Conservation (phyloP, 2,329 filamentous ascomycete species). For the Aspergillus fructus region DNA sequence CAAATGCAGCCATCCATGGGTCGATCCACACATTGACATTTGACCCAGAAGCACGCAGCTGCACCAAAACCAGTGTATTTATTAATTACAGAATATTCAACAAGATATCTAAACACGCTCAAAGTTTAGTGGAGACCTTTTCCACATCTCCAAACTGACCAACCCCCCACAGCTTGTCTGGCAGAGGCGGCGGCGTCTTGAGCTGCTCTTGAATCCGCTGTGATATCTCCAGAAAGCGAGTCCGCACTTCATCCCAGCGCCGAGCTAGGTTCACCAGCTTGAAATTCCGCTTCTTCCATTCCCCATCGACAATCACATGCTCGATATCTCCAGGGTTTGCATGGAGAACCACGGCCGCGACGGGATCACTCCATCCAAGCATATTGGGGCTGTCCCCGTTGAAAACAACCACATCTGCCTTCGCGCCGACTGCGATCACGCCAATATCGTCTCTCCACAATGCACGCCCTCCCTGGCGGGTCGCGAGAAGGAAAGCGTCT, state of each 20-base stretch:
- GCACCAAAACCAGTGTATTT: too few relatives aligned
- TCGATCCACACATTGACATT: too few relatives aligned
- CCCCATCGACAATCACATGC: constrained; percentile 6
- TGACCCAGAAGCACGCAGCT: too few relatives aligned
- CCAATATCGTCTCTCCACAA: constrained; percentile 4
- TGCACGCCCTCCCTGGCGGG: constrained; percentile 4
- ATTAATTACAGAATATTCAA: too few relatives aligned
- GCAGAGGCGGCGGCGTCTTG: not conserved
- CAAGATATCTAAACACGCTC: too few relatives aligned
- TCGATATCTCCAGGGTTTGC: constrained; percentile 5
- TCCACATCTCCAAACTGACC: constrained; percentile 2
- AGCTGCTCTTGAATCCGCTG: constrained; percentile 3
- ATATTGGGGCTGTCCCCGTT: constrained; percentile 50
- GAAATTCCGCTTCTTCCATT: constrained; percentile 5
- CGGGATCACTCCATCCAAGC: constrained; percentile 56
- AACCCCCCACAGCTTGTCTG: not conserved
- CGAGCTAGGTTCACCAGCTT: not conserved
- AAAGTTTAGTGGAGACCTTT: not conserved
- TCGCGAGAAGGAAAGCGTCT: constrained; percentile 2
- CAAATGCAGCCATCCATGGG: too few relatives aligned
- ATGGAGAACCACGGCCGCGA: constrained; percentile 58
- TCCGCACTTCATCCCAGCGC: not conserved
- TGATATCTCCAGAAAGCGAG: not conserved
- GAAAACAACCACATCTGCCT: constrained; percentile 56
- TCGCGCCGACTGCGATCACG: not conserved